A percentile compares a stretch with the other conserved stretches of the same genome.
These are phyloP conservation scores for Westerdykella aurantiaca DNA, from an alignment of 2,329 filamentous ascomycete species.

Conservation along the genomic window DNA sequence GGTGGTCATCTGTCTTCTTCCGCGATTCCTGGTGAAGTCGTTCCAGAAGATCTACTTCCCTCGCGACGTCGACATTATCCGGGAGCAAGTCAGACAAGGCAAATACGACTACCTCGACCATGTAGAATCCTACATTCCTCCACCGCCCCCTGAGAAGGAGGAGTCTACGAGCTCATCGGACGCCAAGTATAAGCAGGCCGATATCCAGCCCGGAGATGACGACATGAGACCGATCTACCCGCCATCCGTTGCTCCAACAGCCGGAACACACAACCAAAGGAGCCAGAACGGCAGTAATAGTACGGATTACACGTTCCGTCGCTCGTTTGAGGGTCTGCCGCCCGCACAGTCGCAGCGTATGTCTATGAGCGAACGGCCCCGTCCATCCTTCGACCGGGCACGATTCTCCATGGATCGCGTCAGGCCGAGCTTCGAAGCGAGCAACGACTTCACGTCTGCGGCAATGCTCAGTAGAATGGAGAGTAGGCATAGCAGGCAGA, in stretches of 20 bases:
- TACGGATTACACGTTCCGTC: constrained; percentile 70
- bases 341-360: constrained; percentile 16
- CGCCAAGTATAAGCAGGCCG: constrained; percentile 37
- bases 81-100: constrained; percentile 81
- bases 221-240: constrained; percentile 91
- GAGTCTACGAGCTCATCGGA: constrained; percentile 57
- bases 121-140: constrained; percentile 47
- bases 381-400: constrained; percentile 84
- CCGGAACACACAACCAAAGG: constrained; percentile 61
- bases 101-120: constrained; percentile 70
- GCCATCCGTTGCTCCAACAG: constrained; percentile 73
- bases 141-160: constrained; percentile 35
- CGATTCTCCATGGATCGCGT: constrained; percentile 82
- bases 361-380: constrained; percentile 41
- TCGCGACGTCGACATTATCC: constrained; percentile 87
- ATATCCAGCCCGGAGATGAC: constrained; percentile 61
- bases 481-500: constrained; percentile 47
- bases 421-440: constrained; percentile 77
- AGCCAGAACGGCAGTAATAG: constrained; percentile 92
- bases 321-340: constrained; percentile 29
- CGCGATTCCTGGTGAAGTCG: constrained; percentile 79
- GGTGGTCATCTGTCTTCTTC: constrained; percentile 75
- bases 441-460: constrained; percentile 85
- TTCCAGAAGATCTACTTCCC: constrained; percentile 93
- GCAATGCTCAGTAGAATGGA: constrained; percentile 80